Evolutionary conservation across 805 yeast species (phyloP), one percentile per base, ranked within the genome.

Genomic region (Ogataea haglerorum): DNA sequence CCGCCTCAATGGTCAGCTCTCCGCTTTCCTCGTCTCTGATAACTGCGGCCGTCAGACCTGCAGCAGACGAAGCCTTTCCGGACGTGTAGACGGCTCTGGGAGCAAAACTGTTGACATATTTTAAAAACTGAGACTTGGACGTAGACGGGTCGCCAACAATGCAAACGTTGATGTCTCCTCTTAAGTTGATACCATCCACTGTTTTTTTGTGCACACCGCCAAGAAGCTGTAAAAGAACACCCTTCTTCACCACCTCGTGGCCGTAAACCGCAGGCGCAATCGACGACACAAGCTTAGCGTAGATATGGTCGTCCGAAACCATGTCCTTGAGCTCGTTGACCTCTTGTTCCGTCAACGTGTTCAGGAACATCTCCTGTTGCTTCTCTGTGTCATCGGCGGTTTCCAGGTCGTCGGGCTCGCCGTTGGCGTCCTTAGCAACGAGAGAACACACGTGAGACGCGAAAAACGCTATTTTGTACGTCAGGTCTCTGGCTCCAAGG

Each of bases 81-180:
- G 98, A 90, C 1, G 99, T 93, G 58, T 93, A 91, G 24, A 91
- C 90, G 2, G 98, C 86, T 56, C 99, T 76, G 22, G 98, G 98
- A 14, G 95, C 78, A 61, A 91, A 88, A 1, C 85, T 78, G 53
- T 89, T 83, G 10, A 93, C 95, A 62, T 93, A 93, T 64, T 93
- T 93, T 60, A 91, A 70, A 59, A 91, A 91, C 63, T 91, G 99
- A 1, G 97, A 90, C 63, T 91, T 91, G 24, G 98, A 87, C 9
- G 98, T 91, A 2, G 97, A 89, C 3, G 99, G 99, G 62, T 91
- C 99, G 35, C 99, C 99, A 38, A 91, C 98, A 49, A 91, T 75
- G 70, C 99, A 91, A 31, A 91, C 83, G 60, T 91, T 91, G 57
- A 91, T 91, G 61, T 91, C 99, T 53, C 99, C 99, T 72, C 99